phyloP scores from a whole-genome alignment of 306 rosid genomes.

The Neltuma alba region DNA sequence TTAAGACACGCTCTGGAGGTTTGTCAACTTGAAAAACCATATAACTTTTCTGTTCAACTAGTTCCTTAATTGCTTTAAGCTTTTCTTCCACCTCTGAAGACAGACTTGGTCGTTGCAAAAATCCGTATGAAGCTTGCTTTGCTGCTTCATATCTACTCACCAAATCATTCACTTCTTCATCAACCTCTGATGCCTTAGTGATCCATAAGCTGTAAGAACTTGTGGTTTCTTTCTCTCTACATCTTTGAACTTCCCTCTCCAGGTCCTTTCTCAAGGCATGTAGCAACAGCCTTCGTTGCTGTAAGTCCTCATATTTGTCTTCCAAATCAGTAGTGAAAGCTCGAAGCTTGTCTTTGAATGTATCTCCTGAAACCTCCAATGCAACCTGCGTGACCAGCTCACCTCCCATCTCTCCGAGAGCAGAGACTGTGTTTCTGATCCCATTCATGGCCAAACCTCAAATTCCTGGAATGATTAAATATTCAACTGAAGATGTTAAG shows the following conservation, averaged over 20 bases:
- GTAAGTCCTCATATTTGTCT: background rate
- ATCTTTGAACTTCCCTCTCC: background rate
- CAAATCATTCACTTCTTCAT: background rate
- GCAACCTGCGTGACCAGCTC: background rate
- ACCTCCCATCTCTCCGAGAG: background rate
- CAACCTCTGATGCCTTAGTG: background rate
- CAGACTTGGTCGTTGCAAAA: background rate
- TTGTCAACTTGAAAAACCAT: background rate
- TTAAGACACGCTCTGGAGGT: background rate
- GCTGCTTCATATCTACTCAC: background rate
- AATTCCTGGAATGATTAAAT: background rate
- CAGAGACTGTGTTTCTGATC: slow-evolving; percentile 2
- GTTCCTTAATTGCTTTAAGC: background rate
- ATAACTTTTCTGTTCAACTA: background rate
- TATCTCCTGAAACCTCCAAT: background rate
- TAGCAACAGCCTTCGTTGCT: background rate
- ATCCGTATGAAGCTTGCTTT: background rate
- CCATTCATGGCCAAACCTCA: slow-evolving; percentile 19
- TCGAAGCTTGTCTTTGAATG: background rate
- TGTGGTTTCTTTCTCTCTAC: slow-evolving; percentile 6
- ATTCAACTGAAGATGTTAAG: background rate
- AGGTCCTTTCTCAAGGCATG: background rate
- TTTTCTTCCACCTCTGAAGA: background rate
- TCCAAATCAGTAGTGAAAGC: background rate
- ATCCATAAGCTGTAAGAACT: background rate